Evolutionary conservation across 2,329 filamentous ascomycete genomes (phyloP), one percentile per base, ranked within the genome.

Genomic region (Apiospora phragmitis): DNA sequence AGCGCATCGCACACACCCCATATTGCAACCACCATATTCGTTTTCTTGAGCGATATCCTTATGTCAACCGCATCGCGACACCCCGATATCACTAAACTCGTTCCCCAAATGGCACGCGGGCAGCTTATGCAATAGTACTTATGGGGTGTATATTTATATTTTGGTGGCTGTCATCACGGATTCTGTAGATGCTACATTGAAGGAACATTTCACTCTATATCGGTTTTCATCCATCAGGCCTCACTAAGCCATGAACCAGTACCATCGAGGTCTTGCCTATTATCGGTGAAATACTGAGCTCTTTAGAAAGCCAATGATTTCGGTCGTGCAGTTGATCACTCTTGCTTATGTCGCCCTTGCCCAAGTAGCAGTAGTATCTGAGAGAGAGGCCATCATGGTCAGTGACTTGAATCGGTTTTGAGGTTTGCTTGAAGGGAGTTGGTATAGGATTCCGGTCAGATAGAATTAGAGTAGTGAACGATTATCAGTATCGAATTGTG

Each of bases 401-500:
- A 62, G 55, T 32, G 55, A 38, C 21, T n/a, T 11, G 4, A 38
- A 8, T 14, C 55, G 21, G 18, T 7, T 21, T 9, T 38, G 21
- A 8, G 18, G 9, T 24, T 38, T 38, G 8, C n/a, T 38, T 12
- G 21, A 62, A 14, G 55, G 3, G 21, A 5, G 9, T 14, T 4
- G 29, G 21, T 4, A 38, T 12, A 14, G 18, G 29, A 3, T 38
- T 62, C 32, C 55, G 55, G 55, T 62, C 55, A 62, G 55, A 62
- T 62, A 38, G 32, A 14, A 62, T 62, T 62, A 62, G 55, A 62
- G 55, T 62, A 11, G 55, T 62, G 55, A 62, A 62, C 55, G 32
- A 62, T 62, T 38, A 62, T 62, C 55, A 62, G 55, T 32, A 62
- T 55, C 14, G 49, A 51, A 9, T 59, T 32, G 18, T 62, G 55